These are phyloP conservation scores for Lippia alba DNA, from an alignment of 305 asterid genomes.

Conservation along the genomic window DNA sequence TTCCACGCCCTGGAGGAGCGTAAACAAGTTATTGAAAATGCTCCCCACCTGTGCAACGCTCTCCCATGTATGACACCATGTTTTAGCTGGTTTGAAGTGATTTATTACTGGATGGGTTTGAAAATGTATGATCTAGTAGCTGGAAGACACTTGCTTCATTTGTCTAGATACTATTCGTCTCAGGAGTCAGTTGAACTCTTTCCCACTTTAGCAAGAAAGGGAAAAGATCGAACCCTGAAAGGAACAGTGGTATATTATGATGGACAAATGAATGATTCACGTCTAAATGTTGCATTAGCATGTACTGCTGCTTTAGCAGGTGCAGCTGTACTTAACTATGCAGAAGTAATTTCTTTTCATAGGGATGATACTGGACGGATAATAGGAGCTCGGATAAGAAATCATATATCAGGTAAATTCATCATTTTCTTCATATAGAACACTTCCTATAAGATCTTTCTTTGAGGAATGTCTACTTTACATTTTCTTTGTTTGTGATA, in stretches of 20 bases:
- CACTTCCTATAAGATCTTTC: too few relatives aligned
- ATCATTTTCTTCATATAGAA: neutral
- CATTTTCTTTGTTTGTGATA: too few relatives aligned
- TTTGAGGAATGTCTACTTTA: too few relatives aligned
- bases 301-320: slow-evolving; percentile 97
- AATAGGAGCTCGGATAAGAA: slow-evolving; percentile 85
- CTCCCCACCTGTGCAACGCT: slow-evolving; percentile 93
- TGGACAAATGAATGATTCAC: slow-evolving; percentile 98
- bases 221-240: slow-evolving; percentile 75
- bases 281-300: slow-evolving; percentile 86
- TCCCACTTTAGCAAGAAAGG: slow-evolving; percentile 87
- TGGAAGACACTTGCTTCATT: slow-evolving; percentile 78
- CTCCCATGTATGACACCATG: slow-evolving; percentile 99
- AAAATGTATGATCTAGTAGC: slow-evolving; percentile 96
- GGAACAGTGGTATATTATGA: slow-evolving; percentile 98
- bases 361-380: slow-evolving; percentile 77
- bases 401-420: slow-evolving; percentile 72
- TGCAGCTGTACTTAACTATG: slow-evolving; percentile 91
- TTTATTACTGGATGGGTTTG: slow-evolving; percentile 96
- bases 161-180: slow-evolving; percentile 91
- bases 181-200: slow-evolving; percentile 87
- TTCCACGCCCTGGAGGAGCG: slow-evolving; percentile 96
- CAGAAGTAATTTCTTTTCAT: slow-evolving; percentile 81
- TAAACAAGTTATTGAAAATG: slow-evolving; percentile 89
- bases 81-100: slow-evolving; percentile 87